phyloP scores from a whole-genome alignment of 345 rosid genomes.

The Balakata baccata region DNA sequence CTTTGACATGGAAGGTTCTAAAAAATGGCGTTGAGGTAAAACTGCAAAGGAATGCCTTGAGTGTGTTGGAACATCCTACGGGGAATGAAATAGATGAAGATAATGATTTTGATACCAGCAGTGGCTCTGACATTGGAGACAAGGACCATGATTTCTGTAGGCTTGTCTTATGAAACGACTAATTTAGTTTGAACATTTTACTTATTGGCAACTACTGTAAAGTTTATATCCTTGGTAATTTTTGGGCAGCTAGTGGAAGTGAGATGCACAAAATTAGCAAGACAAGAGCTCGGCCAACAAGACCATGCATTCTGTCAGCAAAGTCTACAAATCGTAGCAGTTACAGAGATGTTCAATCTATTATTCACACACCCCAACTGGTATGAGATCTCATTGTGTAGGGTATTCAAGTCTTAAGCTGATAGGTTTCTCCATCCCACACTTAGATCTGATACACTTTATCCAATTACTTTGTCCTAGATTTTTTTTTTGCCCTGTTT shows the following conservation, averaged over 20 bases:
- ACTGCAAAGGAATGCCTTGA: conserved; percentile 74
- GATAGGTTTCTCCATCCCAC: no score
- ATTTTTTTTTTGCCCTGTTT: not conserved
- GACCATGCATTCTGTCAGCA: conserved; percentile 45
- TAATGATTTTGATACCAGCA: conserved; percentile 43
- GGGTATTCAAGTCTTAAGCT: not conserved
- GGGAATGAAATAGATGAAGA: conserved; percentile 69
- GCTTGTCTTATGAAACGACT: conserved; percentile 9
- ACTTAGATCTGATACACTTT: no score
- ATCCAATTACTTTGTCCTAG: not conserved
- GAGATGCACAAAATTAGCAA: conserved; percentile 50
- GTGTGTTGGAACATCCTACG: conserved; percentile 70
- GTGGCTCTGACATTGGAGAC: conserved; percentile 58
- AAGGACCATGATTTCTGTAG: conserved; percentile 49
- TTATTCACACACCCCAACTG: conserved; percentile 38
- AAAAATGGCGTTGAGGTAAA: conserved; percentile 76
- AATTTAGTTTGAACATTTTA: not conserved
- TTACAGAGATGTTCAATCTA: conserved; percentile 58
- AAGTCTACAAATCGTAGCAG: conserved; percentile 39
- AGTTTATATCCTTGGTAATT: conserved; percentile 1
- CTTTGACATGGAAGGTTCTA: conserved; percentile 44
- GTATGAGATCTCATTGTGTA: conserved; percentile 30
- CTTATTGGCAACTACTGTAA: not conserved
- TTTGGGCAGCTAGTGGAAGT: conserved; percentile 43
- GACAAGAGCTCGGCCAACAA: conserved; percentile 46